These are phyloP conservation scores for Lodderomyces parapsilosis DNA, from an alignment of 1,139 yeast genomes.

Conservation along the genomic window DNA sequence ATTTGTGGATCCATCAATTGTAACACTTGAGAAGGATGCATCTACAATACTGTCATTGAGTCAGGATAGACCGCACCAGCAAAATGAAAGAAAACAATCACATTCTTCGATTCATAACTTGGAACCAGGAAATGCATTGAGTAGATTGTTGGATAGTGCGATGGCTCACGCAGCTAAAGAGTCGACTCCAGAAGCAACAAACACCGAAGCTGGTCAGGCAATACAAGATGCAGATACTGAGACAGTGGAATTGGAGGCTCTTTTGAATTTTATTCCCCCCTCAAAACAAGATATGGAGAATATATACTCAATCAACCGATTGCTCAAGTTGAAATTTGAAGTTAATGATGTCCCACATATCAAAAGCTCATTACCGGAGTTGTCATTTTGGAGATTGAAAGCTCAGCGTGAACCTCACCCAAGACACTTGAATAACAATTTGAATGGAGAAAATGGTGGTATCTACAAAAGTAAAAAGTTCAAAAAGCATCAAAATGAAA, in stretches of 20 bases:
- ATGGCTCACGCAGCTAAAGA: constrained; percentile 52
- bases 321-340: constrained; percentile 33
- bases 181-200: constrained; percentile 35
- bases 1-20: constrained; percentile 36
- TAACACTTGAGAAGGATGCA: constrained; percentile 17
- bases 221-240: neutral
- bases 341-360: constrained; percentile 31
- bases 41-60: constrained; percentile 7
- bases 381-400: constrained; percentile 40
- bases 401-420: constrained; percentile 10
- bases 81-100: constrained; percentile 2
- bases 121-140: constrained; percentile 39
- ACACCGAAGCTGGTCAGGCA: neutral
- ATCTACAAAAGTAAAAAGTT: constrained; percentile 5
- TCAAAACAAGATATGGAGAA: constrained; percentile 16
- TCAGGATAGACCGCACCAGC: constrained; percentile 8
- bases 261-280: constrained; percentile 13
- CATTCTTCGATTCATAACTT: constrained; percentile 14
- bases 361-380: constrained; percentile 37
- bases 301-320: constrained; percentile 39
- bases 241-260: neutral
- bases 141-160: constrained; percentile 43
- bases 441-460: constrained; percentile 8
- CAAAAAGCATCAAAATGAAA: constrained; percentile 21
- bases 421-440: constrained; percentile 2